phyloP scores from a whole-genome alignment of 2,329 filamentous ascomycete species.

The Scorias spongiosa region DNA sequence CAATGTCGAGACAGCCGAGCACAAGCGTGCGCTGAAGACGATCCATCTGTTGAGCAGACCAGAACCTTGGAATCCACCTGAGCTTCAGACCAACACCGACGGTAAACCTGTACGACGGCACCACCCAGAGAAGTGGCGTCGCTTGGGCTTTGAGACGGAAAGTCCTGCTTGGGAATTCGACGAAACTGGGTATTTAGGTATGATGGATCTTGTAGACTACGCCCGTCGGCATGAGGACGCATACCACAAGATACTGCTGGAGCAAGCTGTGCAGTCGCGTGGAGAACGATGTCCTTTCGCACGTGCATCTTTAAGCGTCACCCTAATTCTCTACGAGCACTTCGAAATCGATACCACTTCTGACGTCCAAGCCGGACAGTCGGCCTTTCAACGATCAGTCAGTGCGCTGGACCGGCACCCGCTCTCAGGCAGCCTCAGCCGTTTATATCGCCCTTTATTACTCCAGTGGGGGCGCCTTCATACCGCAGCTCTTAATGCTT shows the following conservation, averaged over 20 bases:
- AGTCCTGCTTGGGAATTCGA: slow-evolving; percentile 77
- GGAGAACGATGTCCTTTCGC: slow-evolving; percentile 74
- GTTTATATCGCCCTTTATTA: slow-evolving; percentile 70
- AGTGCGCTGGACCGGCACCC: background rate
- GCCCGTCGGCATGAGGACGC: slow-evolving; percentile 81
- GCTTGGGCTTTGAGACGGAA: slow-evolving; percentile 82
- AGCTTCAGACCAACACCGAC: slow-evolving; percentile 12
- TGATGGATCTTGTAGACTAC: slow-evolving; percentile 96
- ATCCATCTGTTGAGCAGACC: slow-evolving; percentile 48
- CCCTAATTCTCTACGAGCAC: slow-evolving; percentile 80
- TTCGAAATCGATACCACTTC: slow-evolving; percentile 61
- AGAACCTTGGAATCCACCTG: slow-evolving; percentile 41
- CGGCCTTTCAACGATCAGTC: slow-evolving; percentile 40
- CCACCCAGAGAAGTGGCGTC: slow-evolving; percentile 82
- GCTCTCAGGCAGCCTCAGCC: slow-evolving; percentile 58
- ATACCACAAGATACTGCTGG: slow-evolving; percentile 80
- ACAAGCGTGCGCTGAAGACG: slow-evolving; percentile 71
- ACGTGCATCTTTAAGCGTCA: slow-evolving; percentile 71
- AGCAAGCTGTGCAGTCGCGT: slow-evolving; percentile 62
- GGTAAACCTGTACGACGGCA: slow-evolving; percentile 38
- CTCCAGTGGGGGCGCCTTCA: slow-evolving; percentile 90
- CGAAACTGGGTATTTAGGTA: slow-evolving; percentile 71
- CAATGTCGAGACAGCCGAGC: slow-evolving; percentile 74
- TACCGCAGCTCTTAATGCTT: slow-evolving; percentile 68
- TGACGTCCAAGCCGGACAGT: slow-evolving; percentile 5